Conservation (phyloP, 2,329 filamentous ascomycete genomes). For the Neonectria sp. region DNA sequence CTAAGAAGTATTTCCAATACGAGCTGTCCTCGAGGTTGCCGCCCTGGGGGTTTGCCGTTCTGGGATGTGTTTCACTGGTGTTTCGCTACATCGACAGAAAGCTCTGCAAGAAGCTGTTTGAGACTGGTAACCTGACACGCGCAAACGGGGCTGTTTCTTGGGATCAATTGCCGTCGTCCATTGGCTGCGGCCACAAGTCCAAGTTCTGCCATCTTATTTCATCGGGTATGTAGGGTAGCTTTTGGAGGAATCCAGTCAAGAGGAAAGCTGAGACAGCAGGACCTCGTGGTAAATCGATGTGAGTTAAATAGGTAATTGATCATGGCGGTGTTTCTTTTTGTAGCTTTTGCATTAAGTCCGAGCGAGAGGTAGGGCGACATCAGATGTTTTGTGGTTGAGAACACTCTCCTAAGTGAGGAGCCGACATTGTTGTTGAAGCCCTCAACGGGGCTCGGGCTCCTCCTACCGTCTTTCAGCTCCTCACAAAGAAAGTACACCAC, state of each 20-base stretch:
- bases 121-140: conserved; percentile 33
- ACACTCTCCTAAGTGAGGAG: too few species aligned
- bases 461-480: too few species aligned
- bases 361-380: too few species aligned
- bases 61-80: conserved; percentile 41
- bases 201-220: not conserved
- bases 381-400: too few species aligned
- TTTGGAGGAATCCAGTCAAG: not conserved
- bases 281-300: not conserved
- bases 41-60: not conserved
- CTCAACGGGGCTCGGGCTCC: too few species aligned
- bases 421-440: too few species aligned
- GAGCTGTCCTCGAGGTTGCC: conserved; percentile 2
- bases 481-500: too few species aligned
- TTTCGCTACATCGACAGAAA: conserved; percentile 37
- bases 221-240: not conserved
- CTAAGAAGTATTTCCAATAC: not conserved
- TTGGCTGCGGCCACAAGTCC: not conserved
- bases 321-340: too few species aligned
- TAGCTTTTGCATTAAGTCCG: too few species aligned
- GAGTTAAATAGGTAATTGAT: too few species aligned
- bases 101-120: conserved; percentile 25
- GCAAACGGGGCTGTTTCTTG: conserved; percentile 18
- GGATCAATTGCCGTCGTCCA: not conserved
- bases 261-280: too few species aligned